Evolutionary conservation across 2,329 filamentous ascomycete genomes (phyloP).

Genomic region (Sporothrix humicola): DNA sequence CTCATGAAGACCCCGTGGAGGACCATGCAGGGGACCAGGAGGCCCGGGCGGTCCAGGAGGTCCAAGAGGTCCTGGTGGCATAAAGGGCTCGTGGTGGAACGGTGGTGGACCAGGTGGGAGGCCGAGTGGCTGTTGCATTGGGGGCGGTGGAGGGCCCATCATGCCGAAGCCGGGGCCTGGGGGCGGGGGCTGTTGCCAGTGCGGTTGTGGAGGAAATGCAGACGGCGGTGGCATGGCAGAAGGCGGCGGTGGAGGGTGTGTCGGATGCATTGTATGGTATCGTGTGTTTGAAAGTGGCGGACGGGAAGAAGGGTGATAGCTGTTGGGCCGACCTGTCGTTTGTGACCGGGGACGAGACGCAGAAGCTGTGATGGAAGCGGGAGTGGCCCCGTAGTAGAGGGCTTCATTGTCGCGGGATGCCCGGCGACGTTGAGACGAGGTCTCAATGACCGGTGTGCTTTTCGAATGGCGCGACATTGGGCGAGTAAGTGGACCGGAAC

Average conservation of each 20-base stretch:
- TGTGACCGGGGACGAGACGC: conserved; percentile 50
- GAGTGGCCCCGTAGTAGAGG: conserved; percentile 49
- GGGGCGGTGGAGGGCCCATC: conserved; percentile 27
- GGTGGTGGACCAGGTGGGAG: not conserved
- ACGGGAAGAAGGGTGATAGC: conserved; percentile 46
- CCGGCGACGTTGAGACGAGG: conserved; percentile 41
- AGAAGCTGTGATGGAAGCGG: conserved; percentile 42
- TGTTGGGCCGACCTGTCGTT: conserved; percentile 45
- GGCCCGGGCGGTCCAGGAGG: conserved; percentile 1
- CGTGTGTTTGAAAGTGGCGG: conserved; percentile 48
- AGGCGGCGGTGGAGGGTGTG: conserved; percentile 27
- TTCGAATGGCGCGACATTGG: conserved; percentile 47
- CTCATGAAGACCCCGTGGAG: conserved; percentile 37
- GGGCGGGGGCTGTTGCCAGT: conserved; percentile 29
- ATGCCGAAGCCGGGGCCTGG: conserved; percentile 15
- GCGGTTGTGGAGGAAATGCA: conserved; percentile 13
- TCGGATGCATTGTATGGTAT: conserved; percentile 44
- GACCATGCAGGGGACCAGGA: not conserved
- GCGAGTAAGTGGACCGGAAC: conserved; percentile 39
- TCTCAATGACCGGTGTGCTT: conserved; percentile 44
- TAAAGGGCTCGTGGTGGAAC: not conserved
- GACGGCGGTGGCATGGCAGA: conserved; percentile 1
- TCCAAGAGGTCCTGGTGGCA: not conserved
- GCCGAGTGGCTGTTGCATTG: not conserved
- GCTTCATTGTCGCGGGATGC: conserved; percentile 46